Percentiles rank a stretch among this genome's conserved stretches.
Evolutionary conservation across 2,329 filamentous ascomycete genomes (phyloP).

Genomic region (Colletotrichum phormii): DNA sequence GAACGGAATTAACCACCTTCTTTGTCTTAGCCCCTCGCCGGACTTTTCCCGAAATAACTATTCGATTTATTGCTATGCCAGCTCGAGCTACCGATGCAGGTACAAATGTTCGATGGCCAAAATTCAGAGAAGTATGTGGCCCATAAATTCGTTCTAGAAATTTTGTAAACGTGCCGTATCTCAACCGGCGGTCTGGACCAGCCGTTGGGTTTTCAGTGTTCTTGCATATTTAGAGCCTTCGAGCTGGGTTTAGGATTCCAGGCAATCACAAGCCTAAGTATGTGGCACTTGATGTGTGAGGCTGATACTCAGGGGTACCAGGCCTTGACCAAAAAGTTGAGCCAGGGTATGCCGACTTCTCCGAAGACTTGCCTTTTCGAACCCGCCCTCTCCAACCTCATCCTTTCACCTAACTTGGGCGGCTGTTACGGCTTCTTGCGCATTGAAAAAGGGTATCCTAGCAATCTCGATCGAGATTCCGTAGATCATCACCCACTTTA

Average conservation of each 20-base stretch:
- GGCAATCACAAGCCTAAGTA: neutral
- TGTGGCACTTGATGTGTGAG: neutral
- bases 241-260: neutral
- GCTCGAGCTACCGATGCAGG: neutral
- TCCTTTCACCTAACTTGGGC: neutral
- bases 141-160: neutral
- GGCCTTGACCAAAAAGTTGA: neutral
- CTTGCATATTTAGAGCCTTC: neutral
- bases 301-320: slow-evolving; percentile 4
- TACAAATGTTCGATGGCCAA: neutral
- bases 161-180: neutral
- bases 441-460: neutral
- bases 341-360: slow-evolving; percentile 15
- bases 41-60: neutral
- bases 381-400: neutral
- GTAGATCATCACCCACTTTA: slow-evolving; percentile 21
- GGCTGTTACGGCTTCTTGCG: neutral
- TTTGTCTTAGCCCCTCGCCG: neutral
- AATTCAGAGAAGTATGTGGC: neutral
- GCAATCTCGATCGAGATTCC: slow-evolving; percentile 1
- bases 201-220: neutral
- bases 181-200: slow-evolving; percentile 17
- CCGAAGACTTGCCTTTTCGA: neutral
- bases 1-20: neutral
- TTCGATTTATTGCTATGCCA: neutral